Percentiles rank a stretch among this genome's conserved stretches.
Evolutionary conservation across 2,329 filamentous ascomycete species (phyloP).

Genomic region (Coleophoma crateriformis): DNA sequence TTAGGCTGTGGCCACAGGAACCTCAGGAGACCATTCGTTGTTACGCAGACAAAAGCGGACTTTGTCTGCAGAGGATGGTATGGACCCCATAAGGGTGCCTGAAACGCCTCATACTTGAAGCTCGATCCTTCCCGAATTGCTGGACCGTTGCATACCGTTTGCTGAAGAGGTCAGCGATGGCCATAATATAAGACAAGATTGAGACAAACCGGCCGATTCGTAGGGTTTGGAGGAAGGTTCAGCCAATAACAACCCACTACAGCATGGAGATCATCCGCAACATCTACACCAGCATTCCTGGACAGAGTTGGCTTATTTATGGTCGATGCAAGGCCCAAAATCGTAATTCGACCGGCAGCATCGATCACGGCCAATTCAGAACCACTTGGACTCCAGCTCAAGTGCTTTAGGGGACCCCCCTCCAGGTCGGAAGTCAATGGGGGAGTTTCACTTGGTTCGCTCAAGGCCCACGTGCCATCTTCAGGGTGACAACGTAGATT

Average conservation of each 20-base stretch:
- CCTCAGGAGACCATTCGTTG: slow-evolving; percentile 66
- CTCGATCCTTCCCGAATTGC: slow-evolving; percentile 53
- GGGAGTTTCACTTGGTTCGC: slow-evolving; percentile 61
- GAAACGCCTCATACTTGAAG: slow-evolving; percentile 66
- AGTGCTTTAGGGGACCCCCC: slow-evolving; percentile 66
- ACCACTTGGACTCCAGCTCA: slow-evolving; percentile 71
- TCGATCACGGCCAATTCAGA: slow-evolving; percentile 83
- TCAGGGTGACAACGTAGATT: slow-evolving; percentile 65
- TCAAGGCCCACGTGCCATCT: slow-evolving; percentile 70
- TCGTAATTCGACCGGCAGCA: slow-evolving; percentile 67
- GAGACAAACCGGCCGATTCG: slow-evolving; percentile 20
- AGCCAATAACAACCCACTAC: slow-evolving; percentile 88
- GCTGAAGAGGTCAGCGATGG: slow-evolving; percentile 14
- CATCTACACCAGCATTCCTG: slow-evolving; percentile 60
- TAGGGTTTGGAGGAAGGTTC: slow-evolving; percentile 21
- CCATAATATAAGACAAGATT: neutral
- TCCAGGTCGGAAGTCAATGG: slow-evolving; percentile 56
- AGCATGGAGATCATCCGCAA: slow-evolving; percentile 67
- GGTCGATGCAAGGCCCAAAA: slow-evolving; percentile 65
- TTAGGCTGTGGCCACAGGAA: slow-evolving; percentile 75
- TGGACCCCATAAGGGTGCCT: slow-evolving; percentile 62
- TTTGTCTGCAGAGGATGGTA: slow-evolving; percentile 67
- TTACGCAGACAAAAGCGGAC: slow-evolving; percentile 72
- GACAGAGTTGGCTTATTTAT: slow-evolving; percentile 66
- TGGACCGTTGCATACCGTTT: slow-evolving; percentile 49